Percentiles rank a stretch among this genome's conserved stretches.
These are phyloP conservation scores for Citropsis articulata DNA, from an alignment of 345 rosid species.

Conservation along the genomic window DNA sequence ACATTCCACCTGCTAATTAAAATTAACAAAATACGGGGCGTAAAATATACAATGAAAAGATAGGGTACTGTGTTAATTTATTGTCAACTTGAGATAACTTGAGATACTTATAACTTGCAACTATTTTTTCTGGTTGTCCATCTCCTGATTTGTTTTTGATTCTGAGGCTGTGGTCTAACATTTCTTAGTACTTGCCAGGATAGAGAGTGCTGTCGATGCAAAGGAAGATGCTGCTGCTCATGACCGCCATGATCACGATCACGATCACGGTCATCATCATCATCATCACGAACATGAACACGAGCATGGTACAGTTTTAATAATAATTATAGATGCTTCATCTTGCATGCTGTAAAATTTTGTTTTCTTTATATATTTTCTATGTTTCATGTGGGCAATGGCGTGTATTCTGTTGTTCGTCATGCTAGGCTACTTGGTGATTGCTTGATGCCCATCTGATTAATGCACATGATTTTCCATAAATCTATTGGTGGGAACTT, in stretches of 20 bases:
- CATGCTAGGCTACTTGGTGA: neutral
- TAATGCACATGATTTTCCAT: neutral
- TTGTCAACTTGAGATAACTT: neutral
- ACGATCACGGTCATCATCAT: constrained; percentile 29
- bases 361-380: neutral
- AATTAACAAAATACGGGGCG: constrained; percentile 7
- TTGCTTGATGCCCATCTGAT: neutral
- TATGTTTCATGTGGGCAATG: neutral
- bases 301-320: constrained; percentile 46
- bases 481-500: neutral
- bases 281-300: constrained; percentile 49
- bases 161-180: constrained; percentile 14
- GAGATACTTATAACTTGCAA: neutral
- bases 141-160: neutral
- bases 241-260: constrained; percentile 43
- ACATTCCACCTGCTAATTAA: neutral
- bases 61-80: neutral
- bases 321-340: neutral
- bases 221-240: constrained; percentile 50
- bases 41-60: neutral
- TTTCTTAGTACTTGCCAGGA: constrained; percentile 44
- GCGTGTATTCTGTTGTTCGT: neutral
- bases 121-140: neutral
- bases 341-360: constrained; percentile 5
- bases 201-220: constrained; percentile 66